Conservation (phyloP, 2,329 filamentous ascomycete species). For the Westerdykella ornata region DNA sequence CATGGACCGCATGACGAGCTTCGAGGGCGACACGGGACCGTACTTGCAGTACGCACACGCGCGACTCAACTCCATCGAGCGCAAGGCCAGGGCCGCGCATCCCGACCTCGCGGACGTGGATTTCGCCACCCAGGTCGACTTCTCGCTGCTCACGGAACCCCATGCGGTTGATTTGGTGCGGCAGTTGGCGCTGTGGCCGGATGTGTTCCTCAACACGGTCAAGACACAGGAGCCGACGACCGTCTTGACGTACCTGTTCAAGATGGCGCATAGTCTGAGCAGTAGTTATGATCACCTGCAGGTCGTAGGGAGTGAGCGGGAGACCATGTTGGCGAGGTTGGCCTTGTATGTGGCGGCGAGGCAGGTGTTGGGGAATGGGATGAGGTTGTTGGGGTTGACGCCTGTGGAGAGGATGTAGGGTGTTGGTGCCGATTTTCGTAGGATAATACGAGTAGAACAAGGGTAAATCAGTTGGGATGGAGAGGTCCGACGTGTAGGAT, state of each 20-base stretch:
- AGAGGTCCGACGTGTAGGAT: no score
- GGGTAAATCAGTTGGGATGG: no score
- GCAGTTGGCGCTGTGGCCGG: constrained; percentile 75
- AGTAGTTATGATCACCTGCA: constrained; percentile 75
- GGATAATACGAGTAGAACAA: no score
- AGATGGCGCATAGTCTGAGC: constrained; percentile 75
- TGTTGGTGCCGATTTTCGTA: no score
- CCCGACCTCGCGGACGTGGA: constrained; percentile 50
- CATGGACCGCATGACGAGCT: constrained; percentile 74
- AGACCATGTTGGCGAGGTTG: constrained; percentile 59
- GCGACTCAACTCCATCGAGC: constrained; percentile 38
- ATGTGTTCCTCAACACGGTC: constrained; percentile 75
- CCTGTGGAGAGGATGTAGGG: constrained; percentile 58
- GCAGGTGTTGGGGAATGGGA: constrained; percentile 73
- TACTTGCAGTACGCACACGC: constrained; percentile 81
- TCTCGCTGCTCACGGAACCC: constrained; percentile 61
- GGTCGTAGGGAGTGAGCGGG: constrained; percentile 70
- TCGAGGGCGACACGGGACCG: constrained; percentile 78
- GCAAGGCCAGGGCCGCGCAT: constrained; percentile 46
- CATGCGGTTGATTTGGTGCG: constrained; percentile 69
- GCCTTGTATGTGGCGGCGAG: constrained; percentile 71
- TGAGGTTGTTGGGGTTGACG: constrained; percentile 70
- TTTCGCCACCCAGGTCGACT: constrained; percentile 59
- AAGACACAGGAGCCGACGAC: constrained; percentile 73
- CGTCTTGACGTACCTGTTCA: constrained; percentile 68